These are phyloP conservation scores for Botryotinia narcissicola DNA, from an alignment of 2,329 filamentous ascomycete genomes.

Conservation along the genomic window DNA sequence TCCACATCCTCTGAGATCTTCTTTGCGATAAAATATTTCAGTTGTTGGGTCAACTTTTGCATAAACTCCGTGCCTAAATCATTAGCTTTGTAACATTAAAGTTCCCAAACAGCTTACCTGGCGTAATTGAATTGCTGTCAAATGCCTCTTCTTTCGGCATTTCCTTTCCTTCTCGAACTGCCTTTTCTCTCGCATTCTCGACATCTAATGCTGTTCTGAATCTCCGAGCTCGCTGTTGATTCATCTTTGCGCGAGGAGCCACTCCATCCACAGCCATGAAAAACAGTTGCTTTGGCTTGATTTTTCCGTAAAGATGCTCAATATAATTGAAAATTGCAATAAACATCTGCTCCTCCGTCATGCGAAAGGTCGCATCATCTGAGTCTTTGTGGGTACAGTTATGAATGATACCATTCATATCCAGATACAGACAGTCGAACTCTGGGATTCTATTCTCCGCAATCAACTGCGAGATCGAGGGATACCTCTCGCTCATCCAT, in stretches of 20 bases:
- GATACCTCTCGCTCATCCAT: conserved; percentile 99
- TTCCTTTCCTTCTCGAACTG: conserved; percentile 81
- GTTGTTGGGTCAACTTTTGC: conserved; percentile 88
- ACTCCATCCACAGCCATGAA: conserved; percentile 99
- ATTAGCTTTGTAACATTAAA: conserved; percentile 34
- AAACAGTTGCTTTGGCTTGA: conserved; percentile 96
- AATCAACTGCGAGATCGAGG: conserved; percentile 95
- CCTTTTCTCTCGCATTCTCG: conserved; percentile 88
- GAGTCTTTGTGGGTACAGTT: conserved; percentile 84
- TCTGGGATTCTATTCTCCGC: conserved; percentile 98
- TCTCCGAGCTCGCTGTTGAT: conserved; percentile 92
- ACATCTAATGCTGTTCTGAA: conserved; percentile 92
- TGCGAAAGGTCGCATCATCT: conserved; percentile 84
- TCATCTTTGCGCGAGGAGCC: conserved; percentile 98
- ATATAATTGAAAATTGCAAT: conserved; percentile 99
- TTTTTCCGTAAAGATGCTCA: conserved; percentile 96
- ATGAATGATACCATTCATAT: conserved; percentile 99
- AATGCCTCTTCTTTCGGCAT: conserved; percentile 95
- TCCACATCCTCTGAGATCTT: conserved; percentile 96
- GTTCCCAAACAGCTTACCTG: conserved; percentile 50
- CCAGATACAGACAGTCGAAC: conserved; percentile 94
- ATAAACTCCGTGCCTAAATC: conserved; percentile 77
- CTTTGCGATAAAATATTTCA: conserved; percentile 99
- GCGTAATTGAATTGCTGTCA: conserved; percentile 98
- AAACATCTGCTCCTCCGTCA: conserved; percentile 99